Evolutionary conservation across 2,329 filamentous ascomycete species (phyloP), one percentile per base, ranked within the genome.

Genomic region (Sordariomycetes sp.): DNA sequence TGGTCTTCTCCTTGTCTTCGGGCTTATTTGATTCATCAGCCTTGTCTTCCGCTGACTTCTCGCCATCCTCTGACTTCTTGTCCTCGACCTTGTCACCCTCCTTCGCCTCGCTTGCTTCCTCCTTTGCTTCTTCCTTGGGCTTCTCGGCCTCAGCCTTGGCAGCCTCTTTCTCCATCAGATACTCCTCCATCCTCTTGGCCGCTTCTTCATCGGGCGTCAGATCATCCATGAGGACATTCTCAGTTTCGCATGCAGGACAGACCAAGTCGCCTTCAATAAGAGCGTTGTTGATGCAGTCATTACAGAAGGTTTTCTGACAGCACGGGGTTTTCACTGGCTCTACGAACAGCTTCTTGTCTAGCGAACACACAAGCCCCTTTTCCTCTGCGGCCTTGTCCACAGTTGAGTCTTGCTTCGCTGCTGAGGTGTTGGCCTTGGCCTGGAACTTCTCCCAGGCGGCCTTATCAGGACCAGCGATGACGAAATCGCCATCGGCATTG

Each of bases 291-390:
- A 98, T 95, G 82, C 92, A 98, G 59, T 95, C 87, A 76, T 92
- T 92, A 74, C 92, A 98, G 72, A 94, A 98, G 56, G 88, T 95
- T 75, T 84, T 93, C 66, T 84, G 77, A 72, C 92, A 98, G 75
- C 92, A 98, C 46, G 92, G 90, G 55, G 92, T 96, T 76, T 94
- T 94, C 73, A 93, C 92, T 74, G 92, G 90, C 60, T 95, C 86
- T 79, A 93, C 81, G 66, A 96, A 95, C 75, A 94, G 82, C 63
- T 86, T 88, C 66, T 93, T 93, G 78, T 96, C 92, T 71, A 96
- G 83, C 45, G 87, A 75, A 70, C 92, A 98, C 61, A 92, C 82
- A 55, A 98, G 69, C 46, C 90, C 90, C 51, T 76, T 81, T 59
- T 92, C 84, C 63, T 86, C 82, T 49, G 94, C 66, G 57, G 90